Percentiles rank a stretch among this genome's conserved stretches.
These are phyloP conservation scores for Lentinula guzmanii DNA, from an alignment of 768 basidiomycete species.

Conservation along the genomic window DNA sequence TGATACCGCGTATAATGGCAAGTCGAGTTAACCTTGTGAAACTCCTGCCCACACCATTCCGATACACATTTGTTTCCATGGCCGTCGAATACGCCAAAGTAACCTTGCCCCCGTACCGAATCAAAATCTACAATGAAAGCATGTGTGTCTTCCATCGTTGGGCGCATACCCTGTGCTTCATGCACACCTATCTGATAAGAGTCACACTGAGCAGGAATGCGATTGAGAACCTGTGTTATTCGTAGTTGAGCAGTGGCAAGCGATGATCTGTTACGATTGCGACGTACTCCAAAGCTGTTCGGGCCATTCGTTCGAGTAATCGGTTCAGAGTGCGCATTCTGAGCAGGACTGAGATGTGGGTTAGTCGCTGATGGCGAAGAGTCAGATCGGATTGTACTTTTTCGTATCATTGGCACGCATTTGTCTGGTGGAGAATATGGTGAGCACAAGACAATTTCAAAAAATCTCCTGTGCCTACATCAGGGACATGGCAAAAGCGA, in stretches of 20 bases:
- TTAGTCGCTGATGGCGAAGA: background rate
- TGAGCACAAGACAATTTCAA: background rate
- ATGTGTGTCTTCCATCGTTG: slow-evolving; percentile 76
- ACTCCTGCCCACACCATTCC: slow-evolving; percentile 79
- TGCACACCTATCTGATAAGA: slow-evolving; percentile 40
- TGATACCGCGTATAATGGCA: background rate
- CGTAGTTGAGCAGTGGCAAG: background rate
- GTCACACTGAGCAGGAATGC: slow-evolving; percentile 35
- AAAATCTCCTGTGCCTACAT: background rate
- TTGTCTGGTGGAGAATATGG: background rate
- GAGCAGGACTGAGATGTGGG: background rate
- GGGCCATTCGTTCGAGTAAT: slow-evolving; percentile 39
- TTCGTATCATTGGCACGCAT: background rate
- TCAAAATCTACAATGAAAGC: slow-evolving; percentile 72
- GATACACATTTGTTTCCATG: slow-evolving; percentile 79
- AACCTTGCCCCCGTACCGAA: slow-evolving; percentile 69
- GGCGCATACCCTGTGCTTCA: slow-evolving; percentile 61
- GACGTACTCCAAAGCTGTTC: slow-evolving; percentile 45
- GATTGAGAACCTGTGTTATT: slow-evolving; percentile 35
- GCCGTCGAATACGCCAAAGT: slow-evolving; percentile 79
- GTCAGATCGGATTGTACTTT: background rate
- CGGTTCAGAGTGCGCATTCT: slow-evolving; percentile 43
- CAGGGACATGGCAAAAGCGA: background rate
- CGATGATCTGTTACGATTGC: slow-evolving; percentile 1
- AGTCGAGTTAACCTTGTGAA: slow-evolving; percentile 47